Base-by-base conservation (phyloP, 148 eudicot species). In the Fagopyrum homotropicum region DNA sequence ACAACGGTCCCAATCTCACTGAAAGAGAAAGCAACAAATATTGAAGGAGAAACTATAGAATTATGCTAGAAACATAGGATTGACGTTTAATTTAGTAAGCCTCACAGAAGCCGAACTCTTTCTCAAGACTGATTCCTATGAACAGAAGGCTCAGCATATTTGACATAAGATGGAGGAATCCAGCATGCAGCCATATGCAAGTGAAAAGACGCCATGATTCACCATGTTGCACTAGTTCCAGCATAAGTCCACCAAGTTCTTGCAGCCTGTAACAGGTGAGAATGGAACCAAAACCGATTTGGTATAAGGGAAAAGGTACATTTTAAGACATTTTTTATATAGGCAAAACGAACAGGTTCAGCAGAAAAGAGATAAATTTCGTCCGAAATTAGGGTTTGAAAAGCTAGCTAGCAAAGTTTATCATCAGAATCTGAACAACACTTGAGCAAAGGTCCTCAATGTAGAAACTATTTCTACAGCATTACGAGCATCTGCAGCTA, bases 131-230 rank as follows among this genome's bases (percentile, higher is more conserved):
- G 12, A 80, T 52, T 29, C 88, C 88, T 1, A 85, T 82, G 56
- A 85, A 82, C 14, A 82, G 77, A 79, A 85, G 88, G 69, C 88
- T 85, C 55, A 82, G 43, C 88, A 85, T 85, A 48, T 85, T 85
- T n/a, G 83, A 80, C 4, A 82, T 16, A 75, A 85, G 72, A 77
- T 85, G 88, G 22, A 85, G 50, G 29, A 77, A 79, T 70, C 88
- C 88, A 9, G 88, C 88, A 80, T 85, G 88, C 45, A 85, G 71
- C 85, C 85, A 85, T 40, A 82, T 9, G 79, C 88, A 85, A 15
- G 85, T 73, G 17, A 85, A 16, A 15, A 85, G 72, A 19, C 88
- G 75, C 88, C 88, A 85, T 79, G 82, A 66, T 80, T 85, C 80
- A 14, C 88, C 88, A 14, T 72, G 22, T 30, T 82, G 79, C 56